A percentile compares a stretch with the other conserved stretches of the same genome.
These are phyloP conservation scores for Macaranga tanarius DNA, from an alignment of 441 rosid species.

Conservation along the genomic window DNA sequence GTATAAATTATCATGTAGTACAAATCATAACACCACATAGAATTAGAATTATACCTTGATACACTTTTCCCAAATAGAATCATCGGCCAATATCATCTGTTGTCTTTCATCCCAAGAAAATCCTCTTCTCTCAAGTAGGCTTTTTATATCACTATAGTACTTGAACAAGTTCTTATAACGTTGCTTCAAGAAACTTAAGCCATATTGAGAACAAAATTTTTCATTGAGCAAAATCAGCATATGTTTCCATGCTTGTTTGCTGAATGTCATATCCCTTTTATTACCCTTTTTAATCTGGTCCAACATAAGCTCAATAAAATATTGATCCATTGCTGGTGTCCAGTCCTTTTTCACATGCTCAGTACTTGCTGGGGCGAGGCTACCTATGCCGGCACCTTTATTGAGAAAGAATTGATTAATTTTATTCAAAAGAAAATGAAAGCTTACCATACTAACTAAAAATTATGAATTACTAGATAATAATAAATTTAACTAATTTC, in stretches of 20 bases:
- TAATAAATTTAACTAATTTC: constrained; percentile 5
- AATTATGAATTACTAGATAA: background rate
- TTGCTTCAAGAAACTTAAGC: constrained; percentile 34
- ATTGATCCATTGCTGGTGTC: constrained; percentile 46
- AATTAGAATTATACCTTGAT: constrained; percentile 31
- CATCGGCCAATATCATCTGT: constrained; percentile 38
- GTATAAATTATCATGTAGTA: constrained; percentile 12
- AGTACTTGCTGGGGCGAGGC: constrained; percentile 25
- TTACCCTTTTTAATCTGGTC: constrained; percentile 39
- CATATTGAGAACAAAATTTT: constrained; percentile 35
- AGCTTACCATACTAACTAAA: background rate
- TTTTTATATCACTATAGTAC: constrained; percentile 33
- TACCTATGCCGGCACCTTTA: constrained; percentile 32
- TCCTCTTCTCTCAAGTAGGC: constrained; percentile 41
- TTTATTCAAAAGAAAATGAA: constrained; percentile 11
- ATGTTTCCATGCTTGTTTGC: constrained; percentile 45
- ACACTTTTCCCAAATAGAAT: constrained; percentile 45
- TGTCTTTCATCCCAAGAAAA: constrained; percentile 53
- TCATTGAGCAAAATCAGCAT: constrained; percentile 45
- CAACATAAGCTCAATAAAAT: constrained; percentile 50
- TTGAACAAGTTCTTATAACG: constrained; percentile 41
- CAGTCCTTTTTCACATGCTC: constrained; percentile 41
- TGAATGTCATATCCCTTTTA: constrained; percentile 34
- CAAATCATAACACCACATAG: constrained; percentile 16
- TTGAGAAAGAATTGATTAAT: too few species aligned